Conservation (phyloP, 2,329 filamentous ascomycete genomes). For the Penicillium sp. region DNA sequence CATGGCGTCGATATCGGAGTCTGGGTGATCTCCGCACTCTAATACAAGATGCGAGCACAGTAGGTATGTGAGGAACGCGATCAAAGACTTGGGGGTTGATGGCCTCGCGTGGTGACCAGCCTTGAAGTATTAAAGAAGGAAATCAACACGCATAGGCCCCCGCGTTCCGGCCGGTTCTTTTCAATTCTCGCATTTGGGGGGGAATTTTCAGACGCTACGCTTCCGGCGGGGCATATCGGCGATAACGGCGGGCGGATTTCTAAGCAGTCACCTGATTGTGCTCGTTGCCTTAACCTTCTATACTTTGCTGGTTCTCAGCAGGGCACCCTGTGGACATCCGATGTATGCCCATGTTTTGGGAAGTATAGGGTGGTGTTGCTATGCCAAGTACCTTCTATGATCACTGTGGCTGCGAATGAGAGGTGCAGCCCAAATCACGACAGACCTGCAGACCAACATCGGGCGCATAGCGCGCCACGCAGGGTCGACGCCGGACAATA, state of each 20-base stretch:
- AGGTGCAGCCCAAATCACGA: slow-evolving; percentile 3
- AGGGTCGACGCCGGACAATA: neutral
- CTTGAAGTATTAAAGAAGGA: slow-evolving; percentile 4
- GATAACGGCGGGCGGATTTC: slow-evolving; percentile 29
- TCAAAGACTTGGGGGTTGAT: neutral
- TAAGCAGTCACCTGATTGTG: slow-evolving; percentile 27
- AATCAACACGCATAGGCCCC: slow-evolving; percentile 18
- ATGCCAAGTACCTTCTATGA: neutral
- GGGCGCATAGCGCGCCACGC: slow-evolving; percentile 10
- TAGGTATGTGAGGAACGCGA: neutral
- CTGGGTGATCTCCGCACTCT: slow-evolving; percentile 2
- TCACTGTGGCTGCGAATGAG: neutral
- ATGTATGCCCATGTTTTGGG: neutral
- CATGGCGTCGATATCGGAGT: slow-evolving; percentile 30
- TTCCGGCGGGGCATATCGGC: slow-evolving; percentile 27
- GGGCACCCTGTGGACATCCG: too few relatives aligned
- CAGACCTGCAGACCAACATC: neutral
- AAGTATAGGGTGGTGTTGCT: neutral
- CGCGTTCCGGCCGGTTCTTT: slow-evolving; percentile 26
- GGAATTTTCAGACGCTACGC: slow-evolving; percentile 25
- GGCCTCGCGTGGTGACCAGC: neutral
- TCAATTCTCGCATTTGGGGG: slow-evolving; percentile 28
- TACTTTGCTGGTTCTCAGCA: too few relatives aligned
- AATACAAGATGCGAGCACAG: slow-evolving; percentile 3
- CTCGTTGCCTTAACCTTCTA: too few relatives aligned